Conservation (phyloP, 2,329 filamentous ascomycete genomes). For the Fusarium luffae region DNA sequence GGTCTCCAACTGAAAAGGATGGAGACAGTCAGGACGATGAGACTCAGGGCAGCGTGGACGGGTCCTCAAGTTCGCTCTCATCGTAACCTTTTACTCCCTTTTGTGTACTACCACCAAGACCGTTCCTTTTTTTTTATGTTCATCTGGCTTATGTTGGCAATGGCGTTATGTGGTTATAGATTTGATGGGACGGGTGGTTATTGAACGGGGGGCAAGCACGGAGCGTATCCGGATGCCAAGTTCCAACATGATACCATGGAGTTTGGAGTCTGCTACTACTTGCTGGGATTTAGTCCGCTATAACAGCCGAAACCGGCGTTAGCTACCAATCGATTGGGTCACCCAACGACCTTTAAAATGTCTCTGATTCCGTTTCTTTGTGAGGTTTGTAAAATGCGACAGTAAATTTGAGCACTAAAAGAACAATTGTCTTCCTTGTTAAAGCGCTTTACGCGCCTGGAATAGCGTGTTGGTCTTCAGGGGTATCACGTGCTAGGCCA, state of each 20-base stretch:
- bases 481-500: conserved; percentile 47
- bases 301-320: conserved; percentile 23
- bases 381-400: not conserved
- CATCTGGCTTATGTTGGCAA: conserved; percentile 6
- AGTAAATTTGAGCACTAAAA: not conserved
- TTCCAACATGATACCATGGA: conserved; percentile 53
- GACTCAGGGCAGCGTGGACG: conserved; percentile 50
- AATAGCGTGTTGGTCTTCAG: conserved; percentile 37
- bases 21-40: conserved; percentile 40
- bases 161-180: conserved; percentile 37
- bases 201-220: conserved; percentile 28
- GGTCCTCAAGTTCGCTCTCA: conserved; percentile 52
- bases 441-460: conserved; percentile 19
- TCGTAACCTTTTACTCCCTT: conserved; percentile 34
- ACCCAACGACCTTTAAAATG: not conserved
- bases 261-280: conserved; percentile 42
- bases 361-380: not conserved
- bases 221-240: conserved; percentile 34
- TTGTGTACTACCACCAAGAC: conserved; percentile 5
- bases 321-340: conserved; percentile 3
- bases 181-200: conserved; percentile 33
- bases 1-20: conserved; percentile 44
- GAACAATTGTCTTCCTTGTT: not conserved
- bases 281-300: conserved; percentile 29
- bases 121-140: conserved; percentile 12